Conservation (phyloP, 257 asterid species). For the Solanum habrochaites region DNA sequence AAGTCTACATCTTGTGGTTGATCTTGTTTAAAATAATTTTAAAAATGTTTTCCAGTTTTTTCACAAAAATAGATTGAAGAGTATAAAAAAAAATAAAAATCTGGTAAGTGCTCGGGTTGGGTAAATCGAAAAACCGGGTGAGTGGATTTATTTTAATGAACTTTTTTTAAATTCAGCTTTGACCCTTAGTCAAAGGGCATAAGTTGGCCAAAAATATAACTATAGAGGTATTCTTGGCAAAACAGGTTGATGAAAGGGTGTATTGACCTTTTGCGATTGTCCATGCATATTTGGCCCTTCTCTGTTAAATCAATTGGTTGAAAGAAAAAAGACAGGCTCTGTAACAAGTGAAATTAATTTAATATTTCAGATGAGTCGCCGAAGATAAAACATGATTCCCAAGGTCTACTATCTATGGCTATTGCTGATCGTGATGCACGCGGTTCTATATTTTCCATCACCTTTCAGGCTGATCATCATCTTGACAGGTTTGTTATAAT, state of each 20-base stretch:
- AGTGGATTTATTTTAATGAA: background rate
- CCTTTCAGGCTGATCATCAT: constrained; percentile 86
- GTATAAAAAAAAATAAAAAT: background rate
- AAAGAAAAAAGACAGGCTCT: background rate
- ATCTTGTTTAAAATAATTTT: background rate
- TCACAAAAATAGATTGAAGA: background rate
- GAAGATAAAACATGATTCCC: constrained; percentile 71
- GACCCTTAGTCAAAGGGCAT: background rate
- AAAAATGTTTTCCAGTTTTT: no score
- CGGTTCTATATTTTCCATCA: constrained; percentile 73
- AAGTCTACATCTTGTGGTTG: background rate
- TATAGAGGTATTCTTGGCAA: background rate
- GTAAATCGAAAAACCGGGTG: background rate
- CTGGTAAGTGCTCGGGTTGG: background rate
- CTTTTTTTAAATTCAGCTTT: background rate
- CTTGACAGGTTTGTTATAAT: constrained; percentile 63
- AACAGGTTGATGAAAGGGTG: background rate
- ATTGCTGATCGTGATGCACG: constrained; percentile 83
- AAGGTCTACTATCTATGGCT: constrained; percentile 89
- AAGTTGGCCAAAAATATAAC: background rate
- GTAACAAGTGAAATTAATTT: constrained; percentile 6
- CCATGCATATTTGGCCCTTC: background rate
- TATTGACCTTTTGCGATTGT: background rate
- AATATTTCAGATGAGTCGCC: constrained; percentile 66
- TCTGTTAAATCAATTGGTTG: background rate